Conservation (phyloP, 2,329 filamentous ascomycete species). For the Metarhizium rileyi region DNA sequence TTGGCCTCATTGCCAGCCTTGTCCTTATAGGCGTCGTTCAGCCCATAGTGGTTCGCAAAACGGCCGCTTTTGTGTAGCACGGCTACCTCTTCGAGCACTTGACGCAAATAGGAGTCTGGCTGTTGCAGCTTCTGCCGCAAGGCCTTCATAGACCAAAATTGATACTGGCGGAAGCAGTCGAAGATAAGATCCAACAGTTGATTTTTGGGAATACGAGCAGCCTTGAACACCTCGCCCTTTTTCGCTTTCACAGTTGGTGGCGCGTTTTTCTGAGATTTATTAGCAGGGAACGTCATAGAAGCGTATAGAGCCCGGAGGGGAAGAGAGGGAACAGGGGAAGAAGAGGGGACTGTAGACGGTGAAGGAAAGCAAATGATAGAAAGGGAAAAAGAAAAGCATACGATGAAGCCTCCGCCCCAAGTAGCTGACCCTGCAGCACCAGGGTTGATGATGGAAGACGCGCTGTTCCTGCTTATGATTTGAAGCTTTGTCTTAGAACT, state of each 20-base stretch:
- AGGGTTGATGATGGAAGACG: conserved; percentile 47
- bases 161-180: conserved; percentile 71
- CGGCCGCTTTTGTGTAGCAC: conserved; percentile 72
- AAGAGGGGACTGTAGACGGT: no score
- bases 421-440: conserved; percentile 30
- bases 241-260: conserved; percentile 43
- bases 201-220: conserved; percentile 80
- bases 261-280: conserved; percentile 38
- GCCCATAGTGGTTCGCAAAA: conserved; percentile 77
- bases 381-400: conserved; percentile 28
- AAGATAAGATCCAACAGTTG: conserved; percentile 82
- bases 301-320: no score
- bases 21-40: conserved; percentile 50
- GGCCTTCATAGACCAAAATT: conserved; percentile 89
- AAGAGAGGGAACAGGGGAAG: no score
- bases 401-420: conserved; percentile 43
- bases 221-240: conserved; percentile 65
- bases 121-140: conserved; percentile 70
- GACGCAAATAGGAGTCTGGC: conserved; percentile 86
- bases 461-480: conserved; percentile 39
- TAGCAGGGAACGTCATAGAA: background rate
- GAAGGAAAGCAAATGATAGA: background rate
- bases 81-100: conserved; percentile 74
- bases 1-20: conserved; percentile 36
- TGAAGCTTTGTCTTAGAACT: conserved; percentile 38